Conservation (phyloP, 352 stramenopile genomes). For the Paralagenidium karlingii region DNA sequence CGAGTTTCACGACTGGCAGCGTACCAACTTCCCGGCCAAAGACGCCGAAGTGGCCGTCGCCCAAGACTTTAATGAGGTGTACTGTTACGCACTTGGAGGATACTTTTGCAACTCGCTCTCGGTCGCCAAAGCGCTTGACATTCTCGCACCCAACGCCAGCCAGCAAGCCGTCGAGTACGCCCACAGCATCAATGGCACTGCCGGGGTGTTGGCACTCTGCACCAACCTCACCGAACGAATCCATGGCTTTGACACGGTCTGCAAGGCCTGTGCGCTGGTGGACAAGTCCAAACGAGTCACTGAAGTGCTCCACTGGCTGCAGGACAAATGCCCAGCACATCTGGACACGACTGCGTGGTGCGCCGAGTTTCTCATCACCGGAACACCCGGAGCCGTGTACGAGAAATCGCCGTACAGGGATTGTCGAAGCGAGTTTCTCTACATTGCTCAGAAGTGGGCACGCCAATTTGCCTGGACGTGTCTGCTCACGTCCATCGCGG, state of each 20-base stretch:
- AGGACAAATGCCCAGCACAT: conserved; percentile 42
- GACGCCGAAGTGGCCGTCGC: conserved; percentile 42
- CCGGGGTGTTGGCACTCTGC: conserved; percentile 46
- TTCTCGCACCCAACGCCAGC: conserved; percentile 31
- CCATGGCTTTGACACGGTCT: conserved; percentile 23
- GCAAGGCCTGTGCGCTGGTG: conserved; percentile 37
- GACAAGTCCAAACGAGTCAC: conserved; percentile 45
- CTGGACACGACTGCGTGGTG: conserved; percentile 35
- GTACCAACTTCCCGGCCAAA: conserved; percentile 29
- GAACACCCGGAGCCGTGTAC: too few relatives aligned
- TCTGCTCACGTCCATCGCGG: too few relatives aligned
- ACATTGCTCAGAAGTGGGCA: conserved; percentile 48
- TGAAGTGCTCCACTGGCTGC: conserved; percentile 48
- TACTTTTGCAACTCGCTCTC: conserved; percentile 75
- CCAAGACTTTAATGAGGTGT: conserved; percentile 62
- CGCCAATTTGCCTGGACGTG: too few relatives aligned
- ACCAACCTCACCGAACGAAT: conserved; percentile 10
- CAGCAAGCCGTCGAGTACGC: too few relatives aligned
- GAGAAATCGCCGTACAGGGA: conserved; percentile 68
- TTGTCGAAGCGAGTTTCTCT: conserved; percentile 52
- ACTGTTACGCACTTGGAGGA: conserved; percentile 73
- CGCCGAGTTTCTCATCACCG: conserved; percentile 30
- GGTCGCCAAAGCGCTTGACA: conserved; percentile 30
- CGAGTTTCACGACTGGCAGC: conserved; percentile 49
- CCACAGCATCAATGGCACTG: too few relatives aligned